These are phyloP conservation scores for Wickerhamomyces bisporus DNA, from an alignment of 805 yeast species.

Conservation along the genomic window DNA sequence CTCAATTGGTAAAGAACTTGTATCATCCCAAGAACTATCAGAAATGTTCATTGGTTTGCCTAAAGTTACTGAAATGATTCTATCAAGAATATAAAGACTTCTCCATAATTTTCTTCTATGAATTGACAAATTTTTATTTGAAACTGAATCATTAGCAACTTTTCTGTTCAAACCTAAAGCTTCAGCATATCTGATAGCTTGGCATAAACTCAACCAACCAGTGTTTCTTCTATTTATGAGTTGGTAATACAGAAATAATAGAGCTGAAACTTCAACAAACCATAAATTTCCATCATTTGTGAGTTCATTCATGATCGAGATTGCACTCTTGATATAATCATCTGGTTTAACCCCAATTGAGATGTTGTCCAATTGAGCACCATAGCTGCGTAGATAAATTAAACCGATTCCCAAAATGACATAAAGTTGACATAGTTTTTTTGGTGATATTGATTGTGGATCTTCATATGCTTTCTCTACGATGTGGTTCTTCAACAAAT, in stretches of 20 bases:
- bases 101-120: constrained; percentile 27
- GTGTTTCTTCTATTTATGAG: constrained; percentile 29
- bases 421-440: constrained; percentile 28
- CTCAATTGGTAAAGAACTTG: constrained; percentile 10
- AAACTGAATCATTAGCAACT: constrained; percentile 26
- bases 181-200: constrained; percentile 34
- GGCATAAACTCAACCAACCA: constrained; percentile 34
- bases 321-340: constrained; percentile 29
- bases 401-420: constrained; percentile 34
- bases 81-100: constrained; percentile 25
- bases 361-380: too few relatives aligned
- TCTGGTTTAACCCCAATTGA: not conserved
- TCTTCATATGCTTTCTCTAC: not conserved
- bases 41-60: constrained; percentile 30
- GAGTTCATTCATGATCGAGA: constrained; percentile 24
- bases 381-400: constrained; percentile 17
- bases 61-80: constrained; percentile 25
- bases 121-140: constrained; percentile 18
- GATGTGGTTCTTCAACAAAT: constrained; percentile 20
- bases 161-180: constrained; percentile 33
- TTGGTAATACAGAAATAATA: constrained; percentile 33
- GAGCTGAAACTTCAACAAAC: constrained; percentile 31
- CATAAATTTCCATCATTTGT: constrained; percentile 33
- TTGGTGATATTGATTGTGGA: constrained; percentile 4
- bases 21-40: constrained; percentile 31